These are phyloP conservation scores for Fomitopsis pulvina DNA, from an alignment of 768 basidiomycete genomes.

Conservation along the genomic window DNA sequence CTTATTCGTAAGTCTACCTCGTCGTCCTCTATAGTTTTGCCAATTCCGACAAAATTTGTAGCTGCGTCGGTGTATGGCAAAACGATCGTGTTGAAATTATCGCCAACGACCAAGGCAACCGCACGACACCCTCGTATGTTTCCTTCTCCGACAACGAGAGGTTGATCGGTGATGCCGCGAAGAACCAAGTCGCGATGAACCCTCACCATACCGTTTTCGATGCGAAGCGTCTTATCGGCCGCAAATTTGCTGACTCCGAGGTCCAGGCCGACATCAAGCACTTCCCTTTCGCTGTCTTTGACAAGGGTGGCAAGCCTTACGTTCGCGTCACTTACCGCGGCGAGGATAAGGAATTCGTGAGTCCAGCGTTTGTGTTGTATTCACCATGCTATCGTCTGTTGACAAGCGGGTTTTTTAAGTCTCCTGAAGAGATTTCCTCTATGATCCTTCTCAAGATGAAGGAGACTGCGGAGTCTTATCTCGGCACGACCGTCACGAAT, in stretches of 20 bases:
- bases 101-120: constrained; percentile 91
- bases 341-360: constrained; percentile 89
- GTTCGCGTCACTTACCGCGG: constrained; percentile 88
- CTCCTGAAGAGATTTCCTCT: constrained; percentile 95
- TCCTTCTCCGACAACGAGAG: constrained; percentile 93
- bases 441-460: constrained; percentile 99
- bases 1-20: constrained; percentile 67
- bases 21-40: constrained; percentile 1
- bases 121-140: constrained; percentile 94
- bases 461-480: constrained; percentile 95
- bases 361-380: constrained; percentile 17
- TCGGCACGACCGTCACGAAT: constrained; percentile 76
- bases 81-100: constrained; percentile 99
- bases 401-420: constrained; percentile 38
- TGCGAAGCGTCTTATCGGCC: constrained; percentile 96
- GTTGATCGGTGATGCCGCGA: constrained; percentile 98
- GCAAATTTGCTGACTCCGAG: constrained; percentile 81
- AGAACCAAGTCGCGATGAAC: constrained; percentile 99
- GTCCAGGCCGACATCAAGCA: constrained; percentile 82
- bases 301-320: constrained; percentile 84
- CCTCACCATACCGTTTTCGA: constrained; percentile 96
- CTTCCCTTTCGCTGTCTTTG: constrained; percentile 91
- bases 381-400: neutral
- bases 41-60: constrained; percentile 29
- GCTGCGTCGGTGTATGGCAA: constrained; percentile 99